Percentiles rank a stretch among this genome's conserved stretches.
phyloP scores from a whole-genome alignment of 1,284 basidiomycete species.

The Ganoderma leucocontextum region DNA sequence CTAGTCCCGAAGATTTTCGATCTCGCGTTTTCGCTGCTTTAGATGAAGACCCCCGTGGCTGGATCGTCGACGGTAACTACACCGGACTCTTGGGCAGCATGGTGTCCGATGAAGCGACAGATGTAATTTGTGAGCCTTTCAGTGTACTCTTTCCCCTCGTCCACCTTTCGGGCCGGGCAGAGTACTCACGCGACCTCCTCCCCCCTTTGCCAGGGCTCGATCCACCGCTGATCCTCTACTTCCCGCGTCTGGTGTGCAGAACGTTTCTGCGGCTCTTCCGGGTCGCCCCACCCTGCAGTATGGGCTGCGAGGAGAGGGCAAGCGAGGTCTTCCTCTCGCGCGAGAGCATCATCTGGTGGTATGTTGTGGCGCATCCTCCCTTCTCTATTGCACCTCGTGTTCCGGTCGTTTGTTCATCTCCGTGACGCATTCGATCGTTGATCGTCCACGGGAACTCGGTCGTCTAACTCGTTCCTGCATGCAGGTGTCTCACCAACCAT shows the following conservation, averaged over 20 bases:
- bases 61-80: constrained; percentile 44
- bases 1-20: constrained; percentile 33
- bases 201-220: constrained; percentile 59
- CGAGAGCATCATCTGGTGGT: constrained; percentile 68
- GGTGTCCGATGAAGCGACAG: constrained; percentile 54
- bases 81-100: constrained; percentile 32
- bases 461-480: neutral
- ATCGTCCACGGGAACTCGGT: neutral
- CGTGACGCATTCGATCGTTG: constrained; percentile 10
- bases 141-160: neutral
- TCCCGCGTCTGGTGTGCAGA: constrained; percentile 61
- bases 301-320: constrained; percentile 59
- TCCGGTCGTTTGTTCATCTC: constrained; percentile 17
- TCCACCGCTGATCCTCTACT: constrained; percentile 64
- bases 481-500: constrained; percentile 52
- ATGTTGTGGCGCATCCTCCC: constrained; percentile 7
- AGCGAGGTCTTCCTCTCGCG: constrained; percentile 55
- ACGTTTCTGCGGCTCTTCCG: constrained; percentile 59
- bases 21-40: constrained; percentile 32
- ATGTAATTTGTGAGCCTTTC: constrained; percentile 63
- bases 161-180: neutral
- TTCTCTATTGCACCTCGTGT: constrained; percentile 4
- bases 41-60: constrained; percentile 30
- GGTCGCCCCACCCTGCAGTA: constrained; percentile 51
- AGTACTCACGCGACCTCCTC: constrained; percentile 3